Evolutionary conservation across 179 eudicot genomes (phyloP), one percentile per base, ranked within the genome.

Genomic region (Silene noctiflora): DNA sequence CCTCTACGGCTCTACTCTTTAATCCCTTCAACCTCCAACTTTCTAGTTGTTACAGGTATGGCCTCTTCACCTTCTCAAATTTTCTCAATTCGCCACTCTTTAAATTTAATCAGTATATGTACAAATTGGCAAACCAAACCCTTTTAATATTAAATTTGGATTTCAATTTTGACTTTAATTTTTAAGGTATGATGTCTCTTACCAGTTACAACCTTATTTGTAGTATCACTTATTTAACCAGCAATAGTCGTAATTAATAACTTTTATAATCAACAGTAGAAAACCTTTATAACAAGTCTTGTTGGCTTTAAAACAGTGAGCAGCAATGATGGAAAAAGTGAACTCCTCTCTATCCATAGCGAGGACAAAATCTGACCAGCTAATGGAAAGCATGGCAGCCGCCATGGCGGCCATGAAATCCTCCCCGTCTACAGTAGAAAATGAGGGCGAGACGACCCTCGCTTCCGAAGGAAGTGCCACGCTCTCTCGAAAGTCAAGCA

Each of bases 351-450:
- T 84, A 17, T 85, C 87, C 12, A 21, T 94, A 61, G 79, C 85
- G 2, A 82, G 98, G 61, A 89, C 97, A 2, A 90, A 86, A 69
- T 94, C 98, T 0, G 98, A 94, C 63, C 98, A 92, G 74, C 83
- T 90, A 74, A 69, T 82, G 63, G 97, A 90, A 73, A 78, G 85
- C 10, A 74, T 87, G 67, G 85, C 88, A 29, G 87, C 91, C 0
- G 83, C 89, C 3, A 73, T 89, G 79, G 90, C 88, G 3, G 81
- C 84, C 0, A 85, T 87, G 84, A 86, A 78, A 81, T 86, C 94
- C 0, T 84, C 89, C 27, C 72, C 62, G 9, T 79, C 89, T 1
- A 61, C 64, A 1, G 79, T 75, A 42, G 13, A 80, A 33, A 5
- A 33, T 33, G 25, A 61, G 8, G 86, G 81, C 5, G 85, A 84